These are phyloP conservation scores for Phaseolus coccineus DNA, from an alignment of 331 rosid genomes.

Conservation along the genomic window DNA sequence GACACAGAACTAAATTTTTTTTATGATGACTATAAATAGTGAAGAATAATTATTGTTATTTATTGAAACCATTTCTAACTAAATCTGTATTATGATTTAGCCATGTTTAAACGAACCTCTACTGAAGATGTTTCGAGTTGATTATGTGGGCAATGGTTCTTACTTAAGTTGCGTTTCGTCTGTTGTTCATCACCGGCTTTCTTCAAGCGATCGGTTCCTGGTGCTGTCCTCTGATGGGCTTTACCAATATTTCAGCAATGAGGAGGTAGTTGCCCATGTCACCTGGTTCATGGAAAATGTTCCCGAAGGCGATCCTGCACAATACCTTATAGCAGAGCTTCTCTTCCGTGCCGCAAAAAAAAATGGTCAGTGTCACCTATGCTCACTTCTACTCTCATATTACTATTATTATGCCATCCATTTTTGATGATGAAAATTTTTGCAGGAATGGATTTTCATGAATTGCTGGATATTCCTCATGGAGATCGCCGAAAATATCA, in stretches of 20 bases:
- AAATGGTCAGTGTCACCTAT: conserved; percentile 57
- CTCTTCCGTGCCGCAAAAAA: conserved; percentile 76
- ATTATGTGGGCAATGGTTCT: conserved; percentile 58
- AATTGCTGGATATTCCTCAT: conserved; percentile 68
- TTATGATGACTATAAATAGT: neutral
- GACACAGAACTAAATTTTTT: neutral
- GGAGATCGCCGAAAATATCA: conserved; percentile 75
- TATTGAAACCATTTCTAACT: conserved; percentile 33
- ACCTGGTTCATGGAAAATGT: conserved; percentile 73
- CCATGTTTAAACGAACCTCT: conserved; percentile 60
- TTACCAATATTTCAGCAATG: conserved; percentile 71
- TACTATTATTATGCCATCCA: neutral
- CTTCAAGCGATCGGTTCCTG: conserved; percentile 71
- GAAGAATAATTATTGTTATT: neutral
- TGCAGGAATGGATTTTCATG: conserved; percentile 70
- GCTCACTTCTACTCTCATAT: conserved; percentile 5
- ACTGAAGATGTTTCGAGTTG: conserved; percentile 63
- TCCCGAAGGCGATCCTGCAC: conserved; percentile 79
- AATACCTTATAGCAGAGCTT: conserved; percentile 69
- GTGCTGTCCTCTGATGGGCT: conserved; percentile 73
- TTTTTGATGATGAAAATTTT: too few species aligned
- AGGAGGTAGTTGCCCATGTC: conserved; percentile 73
- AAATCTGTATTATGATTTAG: conserved; percentile 47
- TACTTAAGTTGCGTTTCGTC: conserved; percentile 64
- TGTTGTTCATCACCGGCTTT: conserved; percentile 65